These are phyloP conservation scores for Verticillium nubilum DNA, from an alignment of 2,329 filamentous ascomycete genomes.

Conservation along the genomic window DNA sequence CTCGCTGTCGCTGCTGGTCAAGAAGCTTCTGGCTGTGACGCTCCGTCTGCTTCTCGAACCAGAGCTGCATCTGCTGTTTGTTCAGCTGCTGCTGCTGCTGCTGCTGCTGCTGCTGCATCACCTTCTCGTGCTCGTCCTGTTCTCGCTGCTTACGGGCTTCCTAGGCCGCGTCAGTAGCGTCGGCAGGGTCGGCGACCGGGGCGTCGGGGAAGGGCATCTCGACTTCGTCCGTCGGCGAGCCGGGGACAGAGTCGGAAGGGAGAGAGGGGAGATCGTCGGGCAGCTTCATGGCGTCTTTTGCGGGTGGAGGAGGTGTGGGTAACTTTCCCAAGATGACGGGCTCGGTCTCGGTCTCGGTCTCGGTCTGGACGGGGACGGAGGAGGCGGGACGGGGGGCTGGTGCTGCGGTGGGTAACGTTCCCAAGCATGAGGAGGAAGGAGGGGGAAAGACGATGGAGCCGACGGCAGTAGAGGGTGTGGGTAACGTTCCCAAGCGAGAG, in stretches of 20 bases:
- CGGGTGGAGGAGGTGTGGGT: background rate
- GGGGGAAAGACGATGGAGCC: background rate
- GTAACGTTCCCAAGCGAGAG: background rate
- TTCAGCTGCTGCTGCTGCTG: background rate
- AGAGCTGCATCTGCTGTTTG: background rate
- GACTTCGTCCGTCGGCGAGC: background rate
- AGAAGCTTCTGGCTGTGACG: constrained; percentile 20
- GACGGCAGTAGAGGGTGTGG: background rate
- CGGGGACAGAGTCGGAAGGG: background rate
- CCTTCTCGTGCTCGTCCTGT: background rate
- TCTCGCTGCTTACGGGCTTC: background rate
- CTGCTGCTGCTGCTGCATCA: background rate
- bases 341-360: constrained; percentile 48
- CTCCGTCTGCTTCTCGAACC: constrained; percentile 18
- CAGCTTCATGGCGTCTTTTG: background rate
- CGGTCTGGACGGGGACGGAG: constrained; percentile 42
- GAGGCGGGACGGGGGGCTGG: background rate
- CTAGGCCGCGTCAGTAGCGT: background rate
- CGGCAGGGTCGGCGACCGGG: background rate
- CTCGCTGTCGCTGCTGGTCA: constrained; percentile 13
- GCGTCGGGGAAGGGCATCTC: background rate
- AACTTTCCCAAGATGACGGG: constrained; percentile 13
- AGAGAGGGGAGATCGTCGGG: background rate
- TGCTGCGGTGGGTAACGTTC: background rate
- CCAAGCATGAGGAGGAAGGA: background rate